Conservation (phyloP, 306 rosid genomes). For the Notholithocarpus densiflorus region DNA sequence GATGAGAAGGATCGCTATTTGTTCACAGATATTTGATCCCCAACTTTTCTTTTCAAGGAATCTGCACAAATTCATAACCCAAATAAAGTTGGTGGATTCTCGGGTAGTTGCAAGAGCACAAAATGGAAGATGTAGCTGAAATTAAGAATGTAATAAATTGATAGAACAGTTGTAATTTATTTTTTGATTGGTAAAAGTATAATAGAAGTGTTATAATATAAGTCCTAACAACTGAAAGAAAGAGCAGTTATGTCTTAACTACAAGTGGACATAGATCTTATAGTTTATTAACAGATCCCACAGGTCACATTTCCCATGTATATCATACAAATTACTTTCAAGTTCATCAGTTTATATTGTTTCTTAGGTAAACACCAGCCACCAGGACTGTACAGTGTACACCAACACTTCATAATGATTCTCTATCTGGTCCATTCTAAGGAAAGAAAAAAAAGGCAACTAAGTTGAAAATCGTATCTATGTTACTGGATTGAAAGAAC, state of each 20-base stretch:
- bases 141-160: neutral
- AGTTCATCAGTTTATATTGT: neutral
- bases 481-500: neutral
- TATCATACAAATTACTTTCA: neutral
- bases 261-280: neutral
- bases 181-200: neutral
- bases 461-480: neutral
- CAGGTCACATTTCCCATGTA: slow-evolving; percentile 1
- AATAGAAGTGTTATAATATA: neutral
- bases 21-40: slow-evolving; percentile 32
- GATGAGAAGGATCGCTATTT: slow-evolving; percentile 26
- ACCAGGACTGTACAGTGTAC: neutral
- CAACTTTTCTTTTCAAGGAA: slow-evolving; percentile 43
- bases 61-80: slow-evolving; percentile 45
- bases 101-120: neutral
- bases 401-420: slow-evolving; percentile 10
- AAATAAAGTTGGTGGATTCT: neutral
- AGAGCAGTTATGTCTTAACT: neutral
- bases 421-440: neutral
- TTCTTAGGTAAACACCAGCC: neutral
- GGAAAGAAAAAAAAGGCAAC: neutral
- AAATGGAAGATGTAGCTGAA: neutral
- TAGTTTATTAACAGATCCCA: neutral
- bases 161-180: neutral
- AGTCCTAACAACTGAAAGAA: neutral